phyloP scores from a whole-genome alignment of 2,329 filamentous ascomycete species.

The Colletotrichum cereale region DNA sequence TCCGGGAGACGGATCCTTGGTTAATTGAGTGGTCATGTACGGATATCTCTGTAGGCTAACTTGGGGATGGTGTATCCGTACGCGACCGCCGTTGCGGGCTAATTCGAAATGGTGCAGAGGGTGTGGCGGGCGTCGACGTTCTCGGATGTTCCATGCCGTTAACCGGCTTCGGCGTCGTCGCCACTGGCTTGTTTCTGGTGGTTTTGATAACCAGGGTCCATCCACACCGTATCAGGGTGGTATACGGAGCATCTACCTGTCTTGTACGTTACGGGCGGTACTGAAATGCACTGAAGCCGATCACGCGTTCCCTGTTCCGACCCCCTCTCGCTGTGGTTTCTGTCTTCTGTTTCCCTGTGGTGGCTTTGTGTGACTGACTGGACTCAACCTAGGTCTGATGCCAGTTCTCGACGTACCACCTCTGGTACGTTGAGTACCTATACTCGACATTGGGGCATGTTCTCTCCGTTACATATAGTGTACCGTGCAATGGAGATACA shows the following conservation, averaged over 20 bases:
- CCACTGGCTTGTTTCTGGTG: slow-evolving; percentile 37
- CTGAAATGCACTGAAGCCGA: slow-evolving; percentile 2
- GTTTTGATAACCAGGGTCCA: slow-evolving; percentile 39
- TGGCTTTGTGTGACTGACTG: neutral
- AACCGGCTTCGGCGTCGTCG: slow-evolving; percentile 5
- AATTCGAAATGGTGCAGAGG: neutral
- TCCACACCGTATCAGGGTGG: slow-evolving; percentile 29
- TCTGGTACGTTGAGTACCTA: slow-evolving; percentile 1
- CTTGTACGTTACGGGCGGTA: neutral
- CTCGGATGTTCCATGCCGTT: slow-evolving; percentile 21
- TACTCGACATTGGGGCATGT: neutral
- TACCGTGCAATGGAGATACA: neutral
- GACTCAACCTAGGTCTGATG: slow-evolving; percentile 23
- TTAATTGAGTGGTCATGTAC: neutral
- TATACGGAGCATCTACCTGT: neutral
- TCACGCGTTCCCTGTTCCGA: slow-evolving; percentile 1
- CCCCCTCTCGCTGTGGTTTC: neutral
- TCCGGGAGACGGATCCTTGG: neutral
- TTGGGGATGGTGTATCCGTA: neutral
- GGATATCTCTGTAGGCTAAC: neutral
- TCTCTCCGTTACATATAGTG: neutral
- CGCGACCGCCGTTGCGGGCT: neutral
- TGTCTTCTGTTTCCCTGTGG: neutral
- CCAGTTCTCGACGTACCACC: slow-evolving; percentile 3
- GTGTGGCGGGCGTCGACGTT: neutral